Percentiles rank a stretch among this genome's conserved stretches.
phyloP scores from a whole-genome alignment of 441 rosid species.

The Pelargonium myrrhifolium region DNA sequence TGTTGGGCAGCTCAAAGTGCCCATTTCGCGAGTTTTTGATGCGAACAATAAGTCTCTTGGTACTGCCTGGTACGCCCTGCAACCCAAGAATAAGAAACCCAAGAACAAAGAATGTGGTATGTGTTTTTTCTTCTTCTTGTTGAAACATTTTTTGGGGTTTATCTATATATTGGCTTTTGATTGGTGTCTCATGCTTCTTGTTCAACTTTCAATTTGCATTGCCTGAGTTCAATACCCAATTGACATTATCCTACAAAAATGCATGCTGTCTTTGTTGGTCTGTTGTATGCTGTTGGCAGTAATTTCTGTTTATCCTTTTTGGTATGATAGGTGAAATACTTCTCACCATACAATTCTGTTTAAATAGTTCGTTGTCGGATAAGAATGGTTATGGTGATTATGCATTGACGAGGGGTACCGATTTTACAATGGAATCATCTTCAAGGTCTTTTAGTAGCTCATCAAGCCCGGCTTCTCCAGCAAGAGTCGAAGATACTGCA shows the following conservation, averaged over 20 bases:
- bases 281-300: too few relatives aligned
- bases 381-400: conserved; percentile 24
- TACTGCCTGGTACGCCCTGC: conserved; percentile 64
- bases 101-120: conserved; percentile 82
- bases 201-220: too few relatives aligned
- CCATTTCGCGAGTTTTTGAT: conserved; percentile 63
- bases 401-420: too few relatives aligned
- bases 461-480: conserved; percentile 34
- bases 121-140: too few relatives aligned
- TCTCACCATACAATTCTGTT: conserved; percentile 50
- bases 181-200: too few relatives aligned
- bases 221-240: too few relatives aligned
- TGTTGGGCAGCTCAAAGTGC: conserved; percentile 61
- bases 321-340: conserved; percentile 69
- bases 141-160: too few relatives aligned
- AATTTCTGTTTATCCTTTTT: background rate
- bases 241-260: too few relatives aligned
- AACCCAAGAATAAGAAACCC: conserved; percentile 67
- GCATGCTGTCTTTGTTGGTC: too few relatives aligned
- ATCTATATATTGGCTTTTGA: too few relatives aligned
- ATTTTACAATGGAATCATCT: too few relatives aligned
- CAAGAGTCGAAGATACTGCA: conserved; percentile 41
- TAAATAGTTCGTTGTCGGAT: conserved; percentile 39
- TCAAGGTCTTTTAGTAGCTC: conserved; percentile 29
- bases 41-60: conserved; percentile 71